Conservation (phyloP, 2,329 filamentous ascomycete genomes). For the Mariannaea elegans region DNA sequence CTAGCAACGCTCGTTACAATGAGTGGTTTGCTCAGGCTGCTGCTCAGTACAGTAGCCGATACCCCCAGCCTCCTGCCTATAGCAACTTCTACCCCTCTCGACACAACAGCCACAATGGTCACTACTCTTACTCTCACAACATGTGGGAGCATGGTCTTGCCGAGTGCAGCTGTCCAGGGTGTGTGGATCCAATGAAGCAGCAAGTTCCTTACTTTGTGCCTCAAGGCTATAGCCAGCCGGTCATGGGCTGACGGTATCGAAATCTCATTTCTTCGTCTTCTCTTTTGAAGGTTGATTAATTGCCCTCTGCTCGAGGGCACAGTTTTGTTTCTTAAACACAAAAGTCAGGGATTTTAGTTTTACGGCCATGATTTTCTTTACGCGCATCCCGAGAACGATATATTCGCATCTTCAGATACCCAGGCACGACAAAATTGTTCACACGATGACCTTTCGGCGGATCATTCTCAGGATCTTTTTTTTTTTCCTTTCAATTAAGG, state of each 20-base stretch:
- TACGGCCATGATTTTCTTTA: slow-evolving; percentile 47
- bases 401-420: slow-evolving; percentile 51
- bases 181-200: slow-evolving; percentile 57
- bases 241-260: slow-evolving; percentile 57
- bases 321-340: slow-evolving; percentile 32
- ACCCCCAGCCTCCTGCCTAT: slow-evolving; percentile 53
- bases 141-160: slow-evolving; percentile 61
- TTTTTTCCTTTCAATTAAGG: slow-evolving; percentile 29
- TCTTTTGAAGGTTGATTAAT: slow-evolving; percentile 29
- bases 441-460: slow-evolving; percentile 41
- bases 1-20: slow-evolving; percentile 63
- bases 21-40: slow-evolving; percentile 63
- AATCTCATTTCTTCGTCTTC: slow-evolving; percentile 17
- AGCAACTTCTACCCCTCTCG: slow-evolving; percentile 54
- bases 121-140: slow-evolving; percentile 56
- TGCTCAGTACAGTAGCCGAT: slow-evolving; percentile 55
- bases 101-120: slow-evolving; percentile 49
- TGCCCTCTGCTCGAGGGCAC: slow-evolving; percentile 24
- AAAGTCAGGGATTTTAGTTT: slow-evolving; percentile 39
- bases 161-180: slow-evolving; percentile 61
- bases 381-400: slow-evolving; percentile 45
- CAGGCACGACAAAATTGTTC: slow-evolving; percentile 49
- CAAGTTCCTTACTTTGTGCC: slow-evolving; percentile 57
- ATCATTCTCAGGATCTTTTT: slow-evolving; percentile 41
- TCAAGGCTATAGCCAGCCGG: slow-evolving; percentile 62